Percentiles rank a stretch among this genome's conserved stretches.
These are phyloP conservation scores for Penicillium mononematosum DNA, from an alignment of 495 filamentous ascomycete species.

Conservation along the genomic window DNA sequence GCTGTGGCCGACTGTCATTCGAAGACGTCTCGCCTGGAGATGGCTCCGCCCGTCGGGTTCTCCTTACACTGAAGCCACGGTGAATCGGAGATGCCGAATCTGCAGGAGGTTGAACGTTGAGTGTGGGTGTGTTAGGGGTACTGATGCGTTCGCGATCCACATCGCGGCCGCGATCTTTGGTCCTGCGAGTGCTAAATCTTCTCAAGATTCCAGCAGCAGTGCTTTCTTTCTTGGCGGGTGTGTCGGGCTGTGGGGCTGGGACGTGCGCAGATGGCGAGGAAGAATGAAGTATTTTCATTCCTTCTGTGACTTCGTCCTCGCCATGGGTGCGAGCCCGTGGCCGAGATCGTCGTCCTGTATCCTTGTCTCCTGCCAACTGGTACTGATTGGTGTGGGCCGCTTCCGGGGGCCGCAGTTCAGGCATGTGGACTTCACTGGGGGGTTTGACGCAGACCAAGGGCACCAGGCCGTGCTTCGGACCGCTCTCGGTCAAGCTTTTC, in stretches of 20 bases:
- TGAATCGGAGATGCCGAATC: slow-evolving; percentile 61
- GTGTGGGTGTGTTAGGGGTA: slow-evolving; percentile 62
- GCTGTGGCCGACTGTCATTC: slow-evolving; percentile 65
- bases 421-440: slow-evolving; percentile 63
- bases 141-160: slow-evolving; percentile 53
- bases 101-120: slow-evolving; percentile 71
- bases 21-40: slow-evolving; percentile 56
- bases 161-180: slow-evolving; percentile 55
- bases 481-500: slow-evolving; percentile 90
- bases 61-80: slow-evolving; percentile 80
- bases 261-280: slow-evolving; percentile 52
- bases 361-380: slow-evolving; percentile 77
- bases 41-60: slow-evolving; percentile 61
- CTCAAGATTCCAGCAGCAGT: slow-evolving; percentile 82
- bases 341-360: slow-evolving; percentile 73
- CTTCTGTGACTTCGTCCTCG: slow-evolving; percentile 84
- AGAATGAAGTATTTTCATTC: slow-evolving; percentile 69
- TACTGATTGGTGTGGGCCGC: slow-evolving; percentile 93
- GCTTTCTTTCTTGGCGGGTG: slow-evolving; percentile 77
- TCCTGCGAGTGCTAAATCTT: slow-evolving; percentile 83
- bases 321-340: slow-evolving; percentile 91
- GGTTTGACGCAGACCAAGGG: slow-evolving; percentile 52
- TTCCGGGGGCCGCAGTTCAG: slow-evolving; percentile 75
- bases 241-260: slow-evolving; percentile 58
- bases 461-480: slow-evolving; percentile 60